phyloP scores from a whole-genome alignment of 495 filamentous ascomycete genomes.

The Hypoxylon rickii region DNA sequence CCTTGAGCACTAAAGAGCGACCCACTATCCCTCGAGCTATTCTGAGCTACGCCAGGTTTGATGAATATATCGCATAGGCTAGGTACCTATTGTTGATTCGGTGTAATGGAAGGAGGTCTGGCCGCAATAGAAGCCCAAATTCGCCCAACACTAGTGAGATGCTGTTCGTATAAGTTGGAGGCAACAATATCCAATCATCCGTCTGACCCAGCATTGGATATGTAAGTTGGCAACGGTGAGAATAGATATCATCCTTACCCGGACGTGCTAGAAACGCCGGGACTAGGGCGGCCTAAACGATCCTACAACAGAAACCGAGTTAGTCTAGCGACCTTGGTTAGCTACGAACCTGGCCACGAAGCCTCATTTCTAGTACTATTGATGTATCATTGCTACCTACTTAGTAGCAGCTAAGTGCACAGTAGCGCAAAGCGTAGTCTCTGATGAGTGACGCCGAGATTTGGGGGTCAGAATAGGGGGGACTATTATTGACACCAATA shows the following conservation, averaged over 20 bases:
- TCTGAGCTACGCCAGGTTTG: slow-evolving; percentile 26
- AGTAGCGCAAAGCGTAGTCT: slow-evolving; percentile 29
- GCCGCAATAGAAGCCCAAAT: slow-evolving; percentile 15
- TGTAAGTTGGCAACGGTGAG: slow-evolving; percentile 11
- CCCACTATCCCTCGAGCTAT: slow-evolving; percentile 22
- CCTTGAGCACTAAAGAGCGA: slow-evolving; percentile 14
- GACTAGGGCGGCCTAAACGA: slow-evolving; percentile 23
- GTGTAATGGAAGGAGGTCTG: slow-evolving; percentile 23
- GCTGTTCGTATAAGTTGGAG: neutral
- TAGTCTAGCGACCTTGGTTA: slow-evolving; percentile 19
- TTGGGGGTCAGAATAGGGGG: too few relatives aligned
- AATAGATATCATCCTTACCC: neutral
- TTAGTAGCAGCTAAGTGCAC: neutral
- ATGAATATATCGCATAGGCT: slow-evolving; percentile 3
- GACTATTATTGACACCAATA: too few relatives aligned
- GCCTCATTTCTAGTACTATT: slow-evolving; percentile 18
- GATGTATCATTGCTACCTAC: slow-evolving; percentile 14
- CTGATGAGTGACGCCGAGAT: slow-evolving; percentile 25
- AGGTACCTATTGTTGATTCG: slow-evolving; percentile 24
- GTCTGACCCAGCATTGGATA: slow-evolving; percentile 2
- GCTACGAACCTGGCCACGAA: neutral
- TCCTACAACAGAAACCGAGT: slow-evolving; percentile 16
- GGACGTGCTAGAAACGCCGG: slow-evolving; percentile 15
- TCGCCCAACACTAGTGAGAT: slow-evolving; percentile 2
- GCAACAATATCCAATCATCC: slow-evolving; percentile 11